Base-by-base conservation (phyloP, 768 basidiomycete genomes). In the Suillus tomentosus region DNA sequence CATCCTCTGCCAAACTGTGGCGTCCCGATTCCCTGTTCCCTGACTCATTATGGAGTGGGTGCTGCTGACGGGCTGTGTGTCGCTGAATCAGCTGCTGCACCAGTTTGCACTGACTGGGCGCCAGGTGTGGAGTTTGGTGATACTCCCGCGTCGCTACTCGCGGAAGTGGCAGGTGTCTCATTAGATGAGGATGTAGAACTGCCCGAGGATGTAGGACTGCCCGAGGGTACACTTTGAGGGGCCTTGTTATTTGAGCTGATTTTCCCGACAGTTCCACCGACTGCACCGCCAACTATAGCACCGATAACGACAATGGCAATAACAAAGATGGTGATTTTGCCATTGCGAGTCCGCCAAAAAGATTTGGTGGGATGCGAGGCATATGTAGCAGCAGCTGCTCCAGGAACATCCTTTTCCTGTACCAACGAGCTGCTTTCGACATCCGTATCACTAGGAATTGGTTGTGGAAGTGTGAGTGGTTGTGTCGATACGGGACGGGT, bases 231-330 rank as follows among this genome's bases (percentile, higher is more conserved):
- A 15, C 15, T 51, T 24, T 17, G 55, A 22, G n/a, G 22, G 37
- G 2, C 2, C 0, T 2, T 53, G 11, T 22, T 34, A 43, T 31
- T 65, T 36, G 61, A 62, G 54, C n/a, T 9, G 47, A 40, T 61
- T 55, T 78, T 76, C 13, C 73, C 71, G 0, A 75, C 72, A 3
- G 81, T 81, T 13, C 81, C 87, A 24, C 85, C 87, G 1, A 87
- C 87, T 0, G 80, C 86, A 24, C 86, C 87, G 1, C 86, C 87
- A 9, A 88, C 80, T 2, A 83, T 76, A 1, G 80, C 87, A 1
- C 75, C 86, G 50, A 88, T 61, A 59, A 85, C 65, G 36, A 85
- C 68, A 48, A 87, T 36, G 3, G 68, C 72, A 17, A 75, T 67
- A 60, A 85, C 48, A 62, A 73, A 64, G 19, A 84, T 69, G 61